Conservation (phyloP, 805 yeast genomes). For the Zygoascus flipseniorum region DNA sequence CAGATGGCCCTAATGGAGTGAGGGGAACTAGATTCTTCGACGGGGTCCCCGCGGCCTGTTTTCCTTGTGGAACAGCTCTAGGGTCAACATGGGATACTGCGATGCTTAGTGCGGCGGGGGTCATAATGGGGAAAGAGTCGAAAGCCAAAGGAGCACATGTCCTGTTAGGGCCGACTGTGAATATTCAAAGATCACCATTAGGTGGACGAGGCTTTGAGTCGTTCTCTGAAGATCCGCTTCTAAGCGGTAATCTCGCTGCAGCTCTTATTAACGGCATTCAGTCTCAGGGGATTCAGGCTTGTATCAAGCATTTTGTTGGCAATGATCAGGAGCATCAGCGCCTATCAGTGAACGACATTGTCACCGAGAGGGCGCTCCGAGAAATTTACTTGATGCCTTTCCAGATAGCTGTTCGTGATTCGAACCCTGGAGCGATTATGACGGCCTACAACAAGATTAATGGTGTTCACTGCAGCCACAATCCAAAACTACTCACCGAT, state of each 20-base stretch:
- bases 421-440: slow-evolving; percentile 50
- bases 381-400: slow-evolving; percentile 58
- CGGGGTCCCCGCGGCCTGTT: slow-evolving; percentile 46
- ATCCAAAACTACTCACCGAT: slow-evolving; percentile 35
- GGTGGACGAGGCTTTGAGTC: slow-evolving; percentile 59
- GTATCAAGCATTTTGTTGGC: slow-evolving; percentile 54
- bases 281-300: slow-evolving; percentile 40
- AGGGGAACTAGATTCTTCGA: slow-evolving; percentile 49
- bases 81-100: slow-evolving; percentile 49
- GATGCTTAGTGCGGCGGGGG: slow-evolving; percentile 41
- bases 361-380: slow-evolving; percentile 53
- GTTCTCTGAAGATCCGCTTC: slow-evolving; percentile 51
- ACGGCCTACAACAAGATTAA: slow-evolving; percentile 56
- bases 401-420: slow-evolving; percentile 45
- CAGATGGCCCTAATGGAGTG: slow-evolving; percentile 59
- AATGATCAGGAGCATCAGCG: slow-evolving; percentile 56
- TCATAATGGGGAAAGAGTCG: slow-evolving; percentile 47
- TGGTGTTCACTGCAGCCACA: slow-evolving; percentile 48
- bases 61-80: slow-evolving; percentile 53
- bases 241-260: slow-evolving; percentile 41
- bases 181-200: slow-evolving; percentile 47
- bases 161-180: slow-evolving; percentile 42
- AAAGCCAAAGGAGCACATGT: slow-evolving; percentile 44
- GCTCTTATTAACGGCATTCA: slow-evolving; percentile 49
- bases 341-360: slow-evolving; percentile 37